Evolutionary conservation across 2,329 filamentous ascomycete genomes (phyloP).

Genomic region (Coniochaeta sp.): DNA sequence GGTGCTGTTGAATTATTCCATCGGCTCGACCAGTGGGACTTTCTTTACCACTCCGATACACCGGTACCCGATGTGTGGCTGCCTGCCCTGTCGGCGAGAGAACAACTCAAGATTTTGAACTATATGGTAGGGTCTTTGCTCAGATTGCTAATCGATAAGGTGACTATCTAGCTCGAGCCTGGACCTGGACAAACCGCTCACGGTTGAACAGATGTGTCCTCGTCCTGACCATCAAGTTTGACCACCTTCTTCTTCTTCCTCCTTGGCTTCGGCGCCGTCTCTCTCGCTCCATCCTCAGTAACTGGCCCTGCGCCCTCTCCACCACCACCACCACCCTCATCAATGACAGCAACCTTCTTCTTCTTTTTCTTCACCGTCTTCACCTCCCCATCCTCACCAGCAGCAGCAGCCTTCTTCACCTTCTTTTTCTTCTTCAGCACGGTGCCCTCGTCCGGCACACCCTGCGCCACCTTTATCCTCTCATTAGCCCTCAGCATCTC

Average conservation of each 20-base stretch:
- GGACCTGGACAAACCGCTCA: neutral
- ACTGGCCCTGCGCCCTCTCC: neutral
- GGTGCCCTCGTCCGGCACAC: conserved; percentile 57
- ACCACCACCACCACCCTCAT: conserved; percentile 7
- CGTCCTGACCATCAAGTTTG: conserved; percentile 13
- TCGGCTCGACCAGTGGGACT: neutral
- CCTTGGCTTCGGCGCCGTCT: conserved; percentile 8
- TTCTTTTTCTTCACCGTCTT: conserved; percentile 22
- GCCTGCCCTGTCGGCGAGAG: neutral
- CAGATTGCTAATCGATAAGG: neutral
- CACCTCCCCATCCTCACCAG: conserved; percentile 5
- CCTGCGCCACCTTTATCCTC: conserved; percentile 62
- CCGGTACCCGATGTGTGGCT: neutral
- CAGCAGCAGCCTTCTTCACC: conserved; percentile 15
- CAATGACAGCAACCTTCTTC: conserved; percentile 14
- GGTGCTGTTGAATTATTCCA: neutral
- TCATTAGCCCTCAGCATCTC: conserved; percentile 85
- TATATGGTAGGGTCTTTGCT: neutral
- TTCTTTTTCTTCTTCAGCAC: conserved; percentile 61
- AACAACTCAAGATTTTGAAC: neutral
- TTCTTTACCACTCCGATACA: neutral
- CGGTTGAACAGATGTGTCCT: neutral
- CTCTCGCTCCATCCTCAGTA: conserved; percentile 5
- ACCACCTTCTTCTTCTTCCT: conserved; percentile 16
- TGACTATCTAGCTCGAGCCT: neutral